Base-by-base conservation (phyloP, 306 rosid species). In the Vigna unguiculata region DNA sequence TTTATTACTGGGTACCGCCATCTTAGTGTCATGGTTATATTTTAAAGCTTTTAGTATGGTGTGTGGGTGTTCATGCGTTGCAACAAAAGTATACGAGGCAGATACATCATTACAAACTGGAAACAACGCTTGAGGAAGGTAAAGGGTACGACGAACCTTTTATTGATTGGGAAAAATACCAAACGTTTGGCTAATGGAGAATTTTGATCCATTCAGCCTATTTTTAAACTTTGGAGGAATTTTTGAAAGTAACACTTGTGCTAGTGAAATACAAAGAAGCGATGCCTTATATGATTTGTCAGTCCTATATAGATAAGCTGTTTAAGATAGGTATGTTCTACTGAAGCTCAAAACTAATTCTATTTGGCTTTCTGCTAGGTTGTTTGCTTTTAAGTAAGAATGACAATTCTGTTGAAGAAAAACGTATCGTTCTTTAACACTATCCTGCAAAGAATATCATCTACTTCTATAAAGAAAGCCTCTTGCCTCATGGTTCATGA, bases 401-500 rank as follows among this genome's bases (percentile, higher is more conserved):
- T 20, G 34, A 64, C 52, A 34, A 49, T 46, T 55, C 16, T 64
- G 40, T 48, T 24, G 28, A 61, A 63, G 57, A n/a, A 52, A 22
- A 51, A 49, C 40, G 7, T 54, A 59, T 62, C n/a, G 6, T 49
- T 75, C 7, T 22, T 51, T 28, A 45, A 41, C 51, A 17, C 28
- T 47, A 14, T 32, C 55, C 14, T 21, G 5, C 21, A 60, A 60
- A 30, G 12, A 30, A 60, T 15, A 14, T 17, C 51, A 58, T 70
- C 76, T 74, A 30, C 60, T 34, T 61, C 30, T n/a, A 66, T 63
- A 69, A 52, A 46, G 65, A 70, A 69, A 75, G 0, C 34, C 55
- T 57, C 47, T 21, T 21, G 79, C 52, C 43, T 38, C 54, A 36
- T 34, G 53, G 16, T 58, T 28, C 69, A 59, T 49, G 60, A 58